phyloP scores from a whole-genome alignment of 148 eudicot species.

The Oxyria digyna region DNA sequence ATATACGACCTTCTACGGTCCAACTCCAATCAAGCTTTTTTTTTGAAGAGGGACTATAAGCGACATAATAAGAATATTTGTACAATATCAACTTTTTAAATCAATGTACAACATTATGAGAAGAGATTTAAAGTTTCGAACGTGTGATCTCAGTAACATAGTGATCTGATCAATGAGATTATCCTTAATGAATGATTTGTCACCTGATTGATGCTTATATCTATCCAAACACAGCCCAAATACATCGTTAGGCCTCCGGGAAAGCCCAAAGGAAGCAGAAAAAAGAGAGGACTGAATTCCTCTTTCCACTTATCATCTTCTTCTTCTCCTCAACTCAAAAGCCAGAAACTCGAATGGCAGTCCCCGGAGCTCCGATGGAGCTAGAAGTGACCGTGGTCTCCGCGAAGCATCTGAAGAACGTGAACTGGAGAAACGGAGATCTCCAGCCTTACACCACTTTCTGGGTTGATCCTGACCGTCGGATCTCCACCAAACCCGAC shows the following conservation, averaged over 20 bases:
- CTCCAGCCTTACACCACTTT: constrained; percentile 70
- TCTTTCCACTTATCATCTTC: background rate
- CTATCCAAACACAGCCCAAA: background rate
- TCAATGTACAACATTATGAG: no score
- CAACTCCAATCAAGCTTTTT: no score
- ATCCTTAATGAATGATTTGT: no score
- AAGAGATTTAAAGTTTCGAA: no score
- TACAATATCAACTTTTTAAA: no score
- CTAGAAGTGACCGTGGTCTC: constrained; percentile 30
- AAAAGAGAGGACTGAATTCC: background rate
- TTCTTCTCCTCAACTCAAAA: background rate
- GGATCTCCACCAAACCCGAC: constrained; percentile 65
- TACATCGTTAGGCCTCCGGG: background rate
- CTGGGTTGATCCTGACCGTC: constrained; percentile 68
- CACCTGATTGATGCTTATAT: background rate
- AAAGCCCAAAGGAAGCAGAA: background rate
- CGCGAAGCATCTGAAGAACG: constrained; percentile 80
- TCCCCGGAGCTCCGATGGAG: constrained; percentile 1
- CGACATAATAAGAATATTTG: no score
- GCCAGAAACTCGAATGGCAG: constrained; percentile 3
- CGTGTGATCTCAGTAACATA: no score
- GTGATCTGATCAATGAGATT: no score
- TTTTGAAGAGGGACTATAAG: no score
- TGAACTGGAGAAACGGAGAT: constrained; percentile 67
- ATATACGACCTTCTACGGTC: no score